Conservation (phyloP, 1,284 basidiomycete species). For the Boletus mariae region DNA sequence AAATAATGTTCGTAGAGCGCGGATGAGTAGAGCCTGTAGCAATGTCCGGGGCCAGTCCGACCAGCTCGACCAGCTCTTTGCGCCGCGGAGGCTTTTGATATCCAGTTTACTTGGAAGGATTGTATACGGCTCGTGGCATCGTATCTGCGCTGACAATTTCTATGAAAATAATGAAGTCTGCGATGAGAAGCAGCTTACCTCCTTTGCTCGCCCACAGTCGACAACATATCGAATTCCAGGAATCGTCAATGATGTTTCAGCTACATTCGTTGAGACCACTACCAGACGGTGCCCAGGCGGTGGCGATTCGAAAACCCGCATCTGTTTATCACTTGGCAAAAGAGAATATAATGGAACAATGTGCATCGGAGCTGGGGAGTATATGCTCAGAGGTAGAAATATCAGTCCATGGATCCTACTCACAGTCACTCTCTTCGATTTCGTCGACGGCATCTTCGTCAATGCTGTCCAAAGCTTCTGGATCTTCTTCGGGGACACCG, state of each 20-base stretch:
- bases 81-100: slow-evolving; percentile 93
- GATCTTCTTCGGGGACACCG: slow-evolving; percentile 44
- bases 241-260: slow-evolving; percentile 96
- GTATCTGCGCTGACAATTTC: slow-evolving; percentile 78
- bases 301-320: slow-evolving; percentile 91
- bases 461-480: slow-evolving; percentile 47
- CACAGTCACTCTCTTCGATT: slow-evolving; percentile 60
- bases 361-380: slow-evolving; percentile 67
- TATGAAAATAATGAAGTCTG: slow-evolving; percentile 3
- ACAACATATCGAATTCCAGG: slow-evolving; percentile 98
- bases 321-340: slow-evolving; percentile 94
- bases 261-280: slow-evolving; percentile 97
- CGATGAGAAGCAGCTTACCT: slow-evolving; percentile 47
- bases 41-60: slow-evolving; percentile 89
- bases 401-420: slow-evolving; percentile 19
- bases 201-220: slow-evolving; percentile 95
- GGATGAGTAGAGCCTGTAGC: slow-evolving; percentile 92
- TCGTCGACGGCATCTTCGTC: slow-evolving; percentile 58
- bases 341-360: slow-evolving; percentile 96
- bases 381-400: slow-evolving; percentile 1
- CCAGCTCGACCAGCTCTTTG: slow-evolving; percentile 96
- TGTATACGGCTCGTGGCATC: slow-evolving; percentile 96
- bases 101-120: slow-evolving; percentile 92
- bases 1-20: slow-evolving; percentile 91
- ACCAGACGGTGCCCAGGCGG: slow-evolving; percentile 85